phyloP scores from a whole-genome alignment of 1,284 basidiomycete genomes.

The Cerioporus squamosus region DNA sequence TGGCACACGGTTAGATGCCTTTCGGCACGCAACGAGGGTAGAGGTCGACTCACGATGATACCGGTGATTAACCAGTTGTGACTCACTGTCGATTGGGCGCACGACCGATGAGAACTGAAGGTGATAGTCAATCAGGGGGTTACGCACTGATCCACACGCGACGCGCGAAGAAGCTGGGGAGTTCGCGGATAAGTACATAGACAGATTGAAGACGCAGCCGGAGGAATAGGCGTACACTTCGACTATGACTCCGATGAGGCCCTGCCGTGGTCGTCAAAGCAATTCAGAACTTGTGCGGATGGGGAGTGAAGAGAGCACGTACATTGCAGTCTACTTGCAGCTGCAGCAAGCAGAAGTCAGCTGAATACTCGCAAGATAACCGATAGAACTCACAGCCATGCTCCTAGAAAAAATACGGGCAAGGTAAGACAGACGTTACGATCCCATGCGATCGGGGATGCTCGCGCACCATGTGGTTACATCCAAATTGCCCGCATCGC shows the following conservation, averaged over 20 bases:
- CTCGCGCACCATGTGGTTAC: constrained; percentile 30
- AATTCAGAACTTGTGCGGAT: background rate
- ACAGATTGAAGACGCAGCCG: background rate
- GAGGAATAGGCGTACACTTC: constrained; percentile 24
- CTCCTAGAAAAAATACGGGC: constrained; percentile 20
- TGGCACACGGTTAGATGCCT: constrained; percentile 1
- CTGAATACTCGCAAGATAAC: background rate
- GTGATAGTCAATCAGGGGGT: no score
- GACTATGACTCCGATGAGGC: constrained; percentile 34
- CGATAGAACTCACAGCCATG: constrained; percentile 27
- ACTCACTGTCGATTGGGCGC: constrained; percentile 23
- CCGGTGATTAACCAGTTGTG: constrained; percentile 30
- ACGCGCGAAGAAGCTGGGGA: constrained; percentile 36
- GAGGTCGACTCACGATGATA: constrained; percentile 29
- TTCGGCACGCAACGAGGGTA: background rate
- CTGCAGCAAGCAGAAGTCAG: constrained; percentile 9
- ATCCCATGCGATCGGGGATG: background rate
- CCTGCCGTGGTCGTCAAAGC: constrained; percentile 20
- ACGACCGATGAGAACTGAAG: constrained; percentile 7
- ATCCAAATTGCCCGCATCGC: constrained; percentile 25
- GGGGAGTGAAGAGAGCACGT: background rate
- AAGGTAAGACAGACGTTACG: background rate
- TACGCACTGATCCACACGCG: constrained; percentile 35
- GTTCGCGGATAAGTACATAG: no score
- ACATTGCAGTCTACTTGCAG: constrained; percentile 38